Evolutionary conservation across 805 yeast genomes (phyloP).

Genomic region (Lipomyces kockii): DNA sequence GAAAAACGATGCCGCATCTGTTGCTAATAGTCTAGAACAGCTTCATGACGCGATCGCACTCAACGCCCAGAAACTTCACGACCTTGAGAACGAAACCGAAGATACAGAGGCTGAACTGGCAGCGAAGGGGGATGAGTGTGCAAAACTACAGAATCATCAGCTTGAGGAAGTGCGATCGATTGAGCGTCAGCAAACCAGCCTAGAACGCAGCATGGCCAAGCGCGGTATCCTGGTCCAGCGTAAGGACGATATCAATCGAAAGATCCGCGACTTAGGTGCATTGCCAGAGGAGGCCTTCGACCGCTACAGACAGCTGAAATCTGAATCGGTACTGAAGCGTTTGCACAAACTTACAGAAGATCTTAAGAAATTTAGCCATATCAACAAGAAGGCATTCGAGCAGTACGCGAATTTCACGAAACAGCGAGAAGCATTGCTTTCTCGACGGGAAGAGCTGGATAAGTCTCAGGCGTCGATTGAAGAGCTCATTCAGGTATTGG

Average conservation of each 20-base stretch:
- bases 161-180: conserved; percentile 57
- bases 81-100: conserved; percentile 39
- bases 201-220: conserved; percentile 67
- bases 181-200: conserved; percentile 63
- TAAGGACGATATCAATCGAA: conserved; percentile 71
- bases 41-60: conserved; percentile 40
- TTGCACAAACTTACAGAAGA: conserved; percentile 61
- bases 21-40: conserved; percentile 33
- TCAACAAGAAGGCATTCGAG: conserved; percentile 88
- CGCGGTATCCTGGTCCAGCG: conserved; percentile 63
- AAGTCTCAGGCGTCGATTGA: conserved; percentile 74
- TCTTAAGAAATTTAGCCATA: conserved; percentile 69
- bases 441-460: conserved; percentile 70
- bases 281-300: conserved; percentile 83
- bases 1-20: conserved; percentile 41
- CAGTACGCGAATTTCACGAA: conserved; percentile 74
- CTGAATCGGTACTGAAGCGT: conserved; percentile 57
- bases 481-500: conserved; percentile 67
- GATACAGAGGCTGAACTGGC: conserved; percentile 39
- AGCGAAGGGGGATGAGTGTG: conserved; percentile 50
- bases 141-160: conserved; percentile 63
- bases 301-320: conserved; percentile 51
- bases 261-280: conserved; percentile 83
- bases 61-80: conserved; percentile 42
- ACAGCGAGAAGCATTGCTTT: conserved; percentile 68